Conservation (phyloP, 352 stramenopile genomes). For the Phytophthora lateralis region DNA sequence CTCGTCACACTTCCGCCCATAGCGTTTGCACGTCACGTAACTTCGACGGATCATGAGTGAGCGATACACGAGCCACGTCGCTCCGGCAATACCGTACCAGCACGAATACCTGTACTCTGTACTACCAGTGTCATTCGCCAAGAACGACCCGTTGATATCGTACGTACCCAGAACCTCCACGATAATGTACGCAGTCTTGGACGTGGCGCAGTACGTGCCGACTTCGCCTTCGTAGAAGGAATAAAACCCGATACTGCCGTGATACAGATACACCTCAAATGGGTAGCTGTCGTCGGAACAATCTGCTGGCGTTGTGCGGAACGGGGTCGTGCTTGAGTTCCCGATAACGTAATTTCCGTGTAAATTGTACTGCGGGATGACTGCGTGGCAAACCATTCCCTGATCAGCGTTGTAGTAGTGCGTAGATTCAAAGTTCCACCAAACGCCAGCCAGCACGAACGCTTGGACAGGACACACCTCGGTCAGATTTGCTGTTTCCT, state of each 20-base stretch:
- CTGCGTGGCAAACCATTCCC: slow-evolving; percentile 22
- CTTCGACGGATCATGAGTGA: slow-evolving; percentile 2
- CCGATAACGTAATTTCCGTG: slow-evolving; percentile 33
- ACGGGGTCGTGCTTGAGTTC: background rate
- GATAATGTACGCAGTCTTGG: background rate
- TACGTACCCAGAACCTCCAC: background rate
- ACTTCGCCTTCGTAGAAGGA: slow-evolving; percentile 25
- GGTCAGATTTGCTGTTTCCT: slow-evolving; percentile 6
- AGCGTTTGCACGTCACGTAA: slow-evolving; percentile 1
- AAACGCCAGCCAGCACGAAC: slow-evolving; percentile 16
- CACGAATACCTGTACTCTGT: slow-evolving; percentile 1
- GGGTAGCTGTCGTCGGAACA: slow-evolving; percentile 20
- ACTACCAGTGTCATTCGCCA: slow-evolving; percentile 14
- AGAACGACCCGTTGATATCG: slow-evolving; percentile 10
- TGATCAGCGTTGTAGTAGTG: slow-evolving; percentile 19
- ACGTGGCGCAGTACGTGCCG: slow-evolving; percentile 21
- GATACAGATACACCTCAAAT: slow-evolving; percentile 31
- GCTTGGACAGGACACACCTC: slow-evolving; percentile 2
- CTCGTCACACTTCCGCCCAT: slow-evolving; percentile 2
- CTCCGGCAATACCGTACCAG: slow-evolving; percentile 12
- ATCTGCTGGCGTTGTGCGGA: slow-evolving; percentile 9
- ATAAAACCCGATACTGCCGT: slow-evolving; percentile 34
- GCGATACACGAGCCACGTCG: slow-evolving; percentile 15
- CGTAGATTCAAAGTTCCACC: slow-evolving; percentile 25
- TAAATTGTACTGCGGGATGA: slow-evolving; percentile 32